Base-by-base conservation (phyloP, 1,284 basidiomycete species). In the Fomitopsis pinicola region DNA sequence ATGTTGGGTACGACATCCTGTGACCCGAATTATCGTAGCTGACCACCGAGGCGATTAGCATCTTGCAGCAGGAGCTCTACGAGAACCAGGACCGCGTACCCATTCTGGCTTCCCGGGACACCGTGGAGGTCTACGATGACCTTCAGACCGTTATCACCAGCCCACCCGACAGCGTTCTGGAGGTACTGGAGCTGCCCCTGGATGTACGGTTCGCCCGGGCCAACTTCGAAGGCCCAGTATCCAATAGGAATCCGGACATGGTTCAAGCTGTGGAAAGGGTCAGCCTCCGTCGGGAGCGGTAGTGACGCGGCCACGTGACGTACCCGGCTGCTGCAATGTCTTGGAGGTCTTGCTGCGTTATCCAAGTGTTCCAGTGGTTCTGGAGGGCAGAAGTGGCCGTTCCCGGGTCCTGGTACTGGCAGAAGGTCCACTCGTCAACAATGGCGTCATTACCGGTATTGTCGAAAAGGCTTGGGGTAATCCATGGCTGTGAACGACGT, bases 21-120 rank as follows among this genome's bases (percentile, higher is more conserved):
- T 89, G 87, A 14, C 95, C 95, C 50, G 90, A 93, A 72, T 95
- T 95, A 72, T 96, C 95, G 69, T 86, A 94, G n/a, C 88, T 90
- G 56, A 3, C 35, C 40, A 4, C 38, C 54, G n/a, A 48, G 1
- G 48, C 12, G 12, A 14, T 53, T 1, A 57, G 56, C 22, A 40
- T 38, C 26, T 38, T n/a, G 48, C 12, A 52, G 45, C 33, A 55
- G 26, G 48, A 50, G 19, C 15, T 12, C 15, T 33, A 44, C 35
- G 55, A 33, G 38, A 50, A 8, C 9, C 14, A 10, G 38, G 3
- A 35, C 57, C 42, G 73, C 79, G 50, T 65, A 88, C 88, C 89
- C 89, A 66, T 91, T 94, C 76, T 95, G 89, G 66, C 87, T 91
- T 22, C 91, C 92, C 0, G 93, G 93, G 22, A 85, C 91, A 57